phyloP scores from a whole-genome alignment of 2,329 filamentous ascomycete species.

The Colletotrichum sidae region DNA sequence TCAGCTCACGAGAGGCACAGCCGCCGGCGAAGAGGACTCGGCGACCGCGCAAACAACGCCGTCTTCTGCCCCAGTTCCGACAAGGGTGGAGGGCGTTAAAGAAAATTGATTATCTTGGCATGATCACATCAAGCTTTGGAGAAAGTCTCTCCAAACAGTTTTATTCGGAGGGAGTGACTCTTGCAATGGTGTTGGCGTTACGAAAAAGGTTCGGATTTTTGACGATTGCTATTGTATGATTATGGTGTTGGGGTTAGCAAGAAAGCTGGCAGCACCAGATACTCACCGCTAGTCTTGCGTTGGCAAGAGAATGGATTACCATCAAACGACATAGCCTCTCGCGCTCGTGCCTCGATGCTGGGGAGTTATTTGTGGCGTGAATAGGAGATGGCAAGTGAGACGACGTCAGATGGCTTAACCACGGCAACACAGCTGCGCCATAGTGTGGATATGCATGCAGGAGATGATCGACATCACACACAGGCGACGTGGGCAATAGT shows the following conservation, averaged over 20 bases:
- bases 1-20: slow-evolving; percentile 60
- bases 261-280: not conserved
- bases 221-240: slow-evolving; percentile 9
- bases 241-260: slow-evolving; percentile 13
- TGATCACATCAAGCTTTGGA: too few relatives aligned
- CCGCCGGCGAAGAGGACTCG: slow-evolving; percentile 53
- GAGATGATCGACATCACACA: too few relatives aligned
- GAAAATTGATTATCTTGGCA: not conserved
- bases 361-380: too few relatives aligned
- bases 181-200: slow-evolving; percentile 12
- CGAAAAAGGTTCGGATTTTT: slow-evolving; percentile 2
- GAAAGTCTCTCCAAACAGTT: too few relatives aligned
- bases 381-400: too few relatives aligned
- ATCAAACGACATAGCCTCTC: not conserved
- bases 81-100: slow-evolving; percentile 7
- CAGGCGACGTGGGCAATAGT: too few relatives aligned
- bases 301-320: not conserved
- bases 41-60: slow-evolving; percentile 21
- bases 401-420: too few relatives aligned
- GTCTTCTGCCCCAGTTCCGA: not conserved
- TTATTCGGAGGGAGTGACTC: not conserved
- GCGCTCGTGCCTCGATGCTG: too few relatives aligned
- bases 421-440: too few relatives aligned
- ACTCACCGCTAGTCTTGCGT: not conserved
- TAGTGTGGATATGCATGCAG: too few relatives aligned